A percentile compares a stretch with the other conserved stretches of the same genome.
Evolutionary conservation across 768 basidiomycete species (phyloP).

Genomic region (Leccinellum albellum): DNA sequence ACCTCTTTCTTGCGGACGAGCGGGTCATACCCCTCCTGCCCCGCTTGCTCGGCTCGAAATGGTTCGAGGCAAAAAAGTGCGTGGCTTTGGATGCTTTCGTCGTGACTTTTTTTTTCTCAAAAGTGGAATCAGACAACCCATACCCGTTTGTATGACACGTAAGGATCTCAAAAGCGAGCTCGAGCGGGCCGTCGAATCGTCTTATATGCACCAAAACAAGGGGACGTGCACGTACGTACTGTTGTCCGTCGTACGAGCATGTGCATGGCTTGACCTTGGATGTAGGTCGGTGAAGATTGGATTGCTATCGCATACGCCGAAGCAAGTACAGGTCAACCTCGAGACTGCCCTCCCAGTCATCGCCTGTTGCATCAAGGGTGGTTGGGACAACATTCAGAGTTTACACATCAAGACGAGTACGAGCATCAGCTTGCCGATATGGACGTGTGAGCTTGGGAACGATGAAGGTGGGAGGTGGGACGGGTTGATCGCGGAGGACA

Average conservation of each 20-base stretch:
- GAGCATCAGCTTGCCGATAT: slow-evolving; percentile 85
- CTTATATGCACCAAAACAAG: slow-evolving; percentile 92
- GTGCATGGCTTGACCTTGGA: background rate
- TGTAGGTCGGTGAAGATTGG: slow-evolving; percentile 81
- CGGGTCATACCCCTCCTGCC: slow-evolving; percentile 85
- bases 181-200: slow-evolving; percentile 88
- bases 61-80: slow-evolving; percentile 95
- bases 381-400: slow-evolving; percentile 89
- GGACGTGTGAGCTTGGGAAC: slow-evolving; percentile 72
- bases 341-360: slow-evolving; percentile 73
- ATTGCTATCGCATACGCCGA: slow-evolving; percentile 63
- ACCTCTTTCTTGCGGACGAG: slow-evolving; percentile 91
- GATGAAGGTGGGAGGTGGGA: slow-evolving; percentile 32
- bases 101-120: background rate
- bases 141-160: slow-evolving; percentile 84
- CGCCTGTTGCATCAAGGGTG: slow-evolving; percentile 63
- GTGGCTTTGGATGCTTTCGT: too few relatives aligned
- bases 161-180: slow-evolving; percentile 92
- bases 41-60: slow-evolving; percentile 79
- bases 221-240: slow-evolving; percentile 85
- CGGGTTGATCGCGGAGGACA: slow-evolving; percentile 22
- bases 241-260: background rate
- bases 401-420: slow-evolving; percentile 87
- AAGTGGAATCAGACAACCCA: slow-evolving; percentile 61
- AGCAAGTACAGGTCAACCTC: slow-evolving; percentile 78